Evolutionary conservation across 768 basidiomycete species (phyloP).

Genomic region (Pleurotus sapidus): DNA sequence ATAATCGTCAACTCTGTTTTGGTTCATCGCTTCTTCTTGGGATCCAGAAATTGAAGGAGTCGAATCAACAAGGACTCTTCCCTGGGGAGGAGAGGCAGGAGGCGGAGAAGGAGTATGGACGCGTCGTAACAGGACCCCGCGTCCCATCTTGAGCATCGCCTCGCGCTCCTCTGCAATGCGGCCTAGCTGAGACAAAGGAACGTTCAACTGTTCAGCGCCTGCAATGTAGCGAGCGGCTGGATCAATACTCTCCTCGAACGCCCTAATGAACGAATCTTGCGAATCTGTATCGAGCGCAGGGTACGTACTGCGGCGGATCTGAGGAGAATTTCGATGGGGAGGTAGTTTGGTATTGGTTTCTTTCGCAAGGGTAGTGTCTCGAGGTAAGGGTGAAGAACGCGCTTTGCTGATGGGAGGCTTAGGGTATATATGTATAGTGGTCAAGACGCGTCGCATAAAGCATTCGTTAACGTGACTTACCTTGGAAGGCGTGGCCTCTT

Average conservation of each 20-base stretch:
- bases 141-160: not conserved
- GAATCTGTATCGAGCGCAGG: conserved; percentile 26
- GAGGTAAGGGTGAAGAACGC: conserved; percentile 32
- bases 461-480: not conserved
- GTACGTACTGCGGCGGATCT: conserved; percentile 13
- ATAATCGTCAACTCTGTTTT: not conserved
- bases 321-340: conserved; percentile 10
- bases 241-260: conserved; percentile 42
- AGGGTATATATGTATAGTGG: conserved; percentile 15
- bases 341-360: conserved; percentile 12
- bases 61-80: conserved; percentile 42
- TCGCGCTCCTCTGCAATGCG: conserved; percentile 21
- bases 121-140: not conserved
- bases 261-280: conserved; percentile 63
- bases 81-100: conserved; percentile 13
- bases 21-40: conserved; percentile 21
- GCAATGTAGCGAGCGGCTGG: not conserved
- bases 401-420: conserved; percentile 24
- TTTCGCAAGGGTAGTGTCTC: conserved; percentile 9
- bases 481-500: not conserved
- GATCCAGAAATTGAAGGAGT: conserved; percentile 51
- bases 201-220: conserved; percentile 36
- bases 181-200: conserved; percentile 58
- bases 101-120: conserved; percentile 5
- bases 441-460: conserved; percentile 4